Conservation (phyloP, 768 basidiomycete species). For the Naematelia aurantialba region DNA sequence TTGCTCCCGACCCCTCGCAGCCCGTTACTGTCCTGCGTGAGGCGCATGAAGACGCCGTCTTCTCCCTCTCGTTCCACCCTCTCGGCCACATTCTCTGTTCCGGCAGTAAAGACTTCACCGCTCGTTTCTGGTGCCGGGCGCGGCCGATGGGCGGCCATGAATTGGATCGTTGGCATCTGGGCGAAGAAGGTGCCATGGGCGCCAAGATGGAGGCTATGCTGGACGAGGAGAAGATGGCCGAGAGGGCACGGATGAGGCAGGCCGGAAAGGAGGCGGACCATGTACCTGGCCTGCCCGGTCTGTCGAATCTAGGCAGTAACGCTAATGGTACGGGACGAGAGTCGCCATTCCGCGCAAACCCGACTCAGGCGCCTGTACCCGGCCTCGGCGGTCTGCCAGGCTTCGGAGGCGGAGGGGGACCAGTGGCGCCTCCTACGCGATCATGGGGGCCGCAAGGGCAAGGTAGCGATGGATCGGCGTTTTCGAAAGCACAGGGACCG, state of each 20-base stretch:
- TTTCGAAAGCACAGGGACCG: slow-evolving; percentile 45
- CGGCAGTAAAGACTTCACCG: slow-evolving; percentile 97
- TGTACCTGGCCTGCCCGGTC: slow-evolving; percentile 15
- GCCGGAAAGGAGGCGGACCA: not conserved
- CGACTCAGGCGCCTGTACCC: not conserved
- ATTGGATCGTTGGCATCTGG: slow-evolving; percentile 46
- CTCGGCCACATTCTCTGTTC: slow-evolving; percentile 90
- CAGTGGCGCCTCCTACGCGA: not conserved
- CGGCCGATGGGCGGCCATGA: slow-evolving; percentile 47
- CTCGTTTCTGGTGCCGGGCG: slow-evolving; percentile 89
- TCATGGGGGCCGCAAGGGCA: slow-evolving; percentile 8
- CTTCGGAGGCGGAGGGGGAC: slow-evolving; percentile 20
- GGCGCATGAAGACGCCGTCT: slow-evolving; percentile 97
- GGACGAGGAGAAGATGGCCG: slow-evolving; percentile 17
- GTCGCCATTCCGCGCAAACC: not conserved
- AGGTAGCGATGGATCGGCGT: slow-evolving; percentile 4
- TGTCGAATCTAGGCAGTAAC: slow-evolving; percentile 15
- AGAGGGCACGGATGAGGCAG: slow-evolving; percentile 6
- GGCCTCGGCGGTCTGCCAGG: slow-evolving; percentile 30
- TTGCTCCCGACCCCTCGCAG: slow-evolving; percentile 56
- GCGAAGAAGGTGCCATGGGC: slow-evolving; percentile 34
- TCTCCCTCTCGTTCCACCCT: slow-evolving; percentile 92
- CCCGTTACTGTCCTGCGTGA: slow-evolving; percentile 85
- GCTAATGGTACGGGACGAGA: slow-evolving; percentile 1
- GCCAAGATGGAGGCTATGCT: slow-evolving; percentile 20